Conservation (phyloP, 1,284 basidiomycete species). For the Thecaphora thlaspeos region DNA sequence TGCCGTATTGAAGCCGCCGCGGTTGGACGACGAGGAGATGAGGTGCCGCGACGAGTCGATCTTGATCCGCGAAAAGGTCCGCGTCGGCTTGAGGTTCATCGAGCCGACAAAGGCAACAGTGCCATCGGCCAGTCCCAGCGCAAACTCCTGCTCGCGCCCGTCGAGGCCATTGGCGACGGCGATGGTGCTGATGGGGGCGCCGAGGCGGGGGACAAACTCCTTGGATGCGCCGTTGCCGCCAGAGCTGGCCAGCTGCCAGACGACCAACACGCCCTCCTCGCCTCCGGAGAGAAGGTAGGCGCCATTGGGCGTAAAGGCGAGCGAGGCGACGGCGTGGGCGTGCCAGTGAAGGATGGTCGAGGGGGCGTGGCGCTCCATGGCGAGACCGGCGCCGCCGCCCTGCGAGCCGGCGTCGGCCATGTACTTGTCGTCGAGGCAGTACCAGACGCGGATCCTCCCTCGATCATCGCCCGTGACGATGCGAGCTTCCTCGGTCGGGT, state of each 20-base stretch:
- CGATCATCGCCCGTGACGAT: conserved; percentile 89
- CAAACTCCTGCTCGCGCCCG: conserved; percentile 74
- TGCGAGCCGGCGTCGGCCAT: conserved; percentile 60
- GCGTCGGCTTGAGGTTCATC: conserved; percentile 70
- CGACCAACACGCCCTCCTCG: conserved; percentile 90
- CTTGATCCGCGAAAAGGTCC: conserved; percentile 76
- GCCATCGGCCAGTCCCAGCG: conserved; percentile 79
- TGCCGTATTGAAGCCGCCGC: conserved; percentile 7
- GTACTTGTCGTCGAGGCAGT: conserved; percentile 66
- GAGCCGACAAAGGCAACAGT: conserved; percentile 76
- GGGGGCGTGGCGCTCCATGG: conserved; percentile 61
- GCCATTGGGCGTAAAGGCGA: conserved; percentile 86
- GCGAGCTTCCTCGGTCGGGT: conserved; percentile 77
- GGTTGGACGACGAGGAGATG: neutral
- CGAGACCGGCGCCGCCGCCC: conserved; percentile 59
- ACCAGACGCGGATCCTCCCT: conserved; percentile 87
- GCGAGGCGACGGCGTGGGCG: conserved; percentile 84
- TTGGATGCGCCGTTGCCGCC: conserved; percentile 30
- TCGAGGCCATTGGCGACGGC: conserved; percentile 65
- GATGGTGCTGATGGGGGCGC: conserved; percentile 70
- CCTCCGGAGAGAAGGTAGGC: conserved; percentile 91
- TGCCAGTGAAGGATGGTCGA: conserved; percentile 95
- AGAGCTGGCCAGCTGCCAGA: conserved; percentile 71
- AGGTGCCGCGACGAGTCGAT: conserved; percentile 58
- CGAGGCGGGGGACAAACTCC: conserved; percentile 82